Evolutionary conservation across 2,329 filamentous ascomycete species (phyloP), one percentile per base, ranked within the genome.

Genomic region (Penicillium sp.): DNA sequence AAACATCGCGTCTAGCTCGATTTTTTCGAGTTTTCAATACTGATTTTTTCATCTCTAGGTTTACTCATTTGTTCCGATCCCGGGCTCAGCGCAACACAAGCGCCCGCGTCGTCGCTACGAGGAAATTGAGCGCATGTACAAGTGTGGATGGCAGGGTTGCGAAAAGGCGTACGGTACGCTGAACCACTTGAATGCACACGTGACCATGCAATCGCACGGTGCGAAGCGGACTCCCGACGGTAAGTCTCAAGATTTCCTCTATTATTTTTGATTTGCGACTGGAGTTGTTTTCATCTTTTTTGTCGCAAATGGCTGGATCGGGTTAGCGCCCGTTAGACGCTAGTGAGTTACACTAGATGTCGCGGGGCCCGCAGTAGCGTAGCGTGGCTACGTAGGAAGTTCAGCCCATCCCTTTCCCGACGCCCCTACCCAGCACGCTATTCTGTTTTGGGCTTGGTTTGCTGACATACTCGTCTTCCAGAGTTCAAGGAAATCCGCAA

Each of bases 101-200:
- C 86, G 94, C 55, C 94, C 94, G 11, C 86, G 94, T 61, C 83
- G 94, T 67, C 86, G 94, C 50, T 99, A 97, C 68, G 94, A 99
- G 76, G 94, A 99, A 73, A 99, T 99, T 66, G 94, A 99, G 79
- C 88, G 94, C 71, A 97, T 99, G 94, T 97, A 99, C 81, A 97
- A 97, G 77, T 99, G 94, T 71, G 94, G 93, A 24, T 97, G 92
- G 91, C 93, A 97, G 62, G 92, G 92, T 8, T 99, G 94, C 71
- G 94, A 99, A 76, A 99, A 99, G 78, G 94, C 94, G 2, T 99
- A 99, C 66, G 94, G 94, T 56, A 99, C 94, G 45, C 78, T 99
- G 58, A 99, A 99, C 75, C 94, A 99, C 73, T 75, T 99, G 65
- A 99, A 99, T 71, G 94, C 94, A 38, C 94, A 99, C 70, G 94